A percentile compares a stretch with the other conserved stretches of the same genome.
Conservation (phyloP, 148 eudicot genomes). For the Fagopyrum esculentum region DNA sequence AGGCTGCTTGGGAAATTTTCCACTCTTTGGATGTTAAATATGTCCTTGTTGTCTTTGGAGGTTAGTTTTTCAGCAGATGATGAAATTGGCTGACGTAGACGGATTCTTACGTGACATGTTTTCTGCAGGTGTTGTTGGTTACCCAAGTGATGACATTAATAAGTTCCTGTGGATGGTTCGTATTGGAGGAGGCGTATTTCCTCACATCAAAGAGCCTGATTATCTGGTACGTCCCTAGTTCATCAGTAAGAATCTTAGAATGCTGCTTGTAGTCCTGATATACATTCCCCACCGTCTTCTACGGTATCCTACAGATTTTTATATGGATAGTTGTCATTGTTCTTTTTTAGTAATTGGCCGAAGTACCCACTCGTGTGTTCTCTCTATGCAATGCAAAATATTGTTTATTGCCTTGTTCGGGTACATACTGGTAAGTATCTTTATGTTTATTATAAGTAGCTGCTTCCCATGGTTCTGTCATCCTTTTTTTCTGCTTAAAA, state of each 20-base stretch:
- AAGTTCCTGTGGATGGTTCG: conserved; percentile 99
- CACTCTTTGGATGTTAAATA: conserved; percentile 95
- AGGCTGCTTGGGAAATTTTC: conserved; percentile 96
- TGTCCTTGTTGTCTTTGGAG: conserved; percentile 98
- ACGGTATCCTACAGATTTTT: neutral
- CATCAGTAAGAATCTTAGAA: neutral
- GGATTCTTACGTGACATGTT: conserved; percentile 16
- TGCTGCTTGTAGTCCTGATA: neutral
- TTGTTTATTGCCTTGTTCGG: neutral
- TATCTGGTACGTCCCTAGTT: conserved; percentile 55
- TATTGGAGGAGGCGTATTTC: conserved; percentile 97
- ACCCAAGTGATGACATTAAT: conserved; percentile 95
- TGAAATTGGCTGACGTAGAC: conserved; percentile 7
- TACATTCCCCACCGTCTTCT: neutral
- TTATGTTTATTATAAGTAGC: neutral
- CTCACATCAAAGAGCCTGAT: conserved; percentile 97
- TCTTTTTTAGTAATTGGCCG: neutral
- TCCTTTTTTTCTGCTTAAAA: too few relatives aligned
- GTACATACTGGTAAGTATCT: neutral
- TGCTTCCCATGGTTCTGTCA: neutral
- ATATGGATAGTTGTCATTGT: neutral
- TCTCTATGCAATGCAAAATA: neutral
- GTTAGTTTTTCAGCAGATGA: conserved; percentile 34
- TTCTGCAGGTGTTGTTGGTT: conserved; percentile 85
- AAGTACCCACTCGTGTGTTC: neutral